Percentiles rank a stretch among this genome's conserved stretches.
Conservation (phyloP, 2,329 filamentous ascomycete genomes). For the Colletotrichum limetticola region DNA sequence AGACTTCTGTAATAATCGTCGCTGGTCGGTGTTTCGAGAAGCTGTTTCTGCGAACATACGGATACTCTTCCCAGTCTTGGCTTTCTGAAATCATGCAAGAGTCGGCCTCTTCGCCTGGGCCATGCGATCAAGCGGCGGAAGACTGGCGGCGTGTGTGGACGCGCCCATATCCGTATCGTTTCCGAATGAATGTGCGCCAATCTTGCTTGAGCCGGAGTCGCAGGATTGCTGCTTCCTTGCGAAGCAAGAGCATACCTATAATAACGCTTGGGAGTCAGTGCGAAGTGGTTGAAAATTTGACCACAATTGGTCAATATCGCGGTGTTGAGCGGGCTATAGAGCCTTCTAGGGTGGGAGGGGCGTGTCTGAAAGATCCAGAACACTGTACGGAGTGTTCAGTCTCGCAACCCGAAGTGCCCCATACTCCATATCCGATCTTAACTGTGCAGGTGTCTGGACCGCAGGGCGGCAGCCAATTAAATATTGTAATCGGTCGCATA, state of each 20-base stretch:
- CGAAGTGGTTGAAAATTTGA: background rate
- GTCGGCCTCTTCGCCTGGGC: background rate
- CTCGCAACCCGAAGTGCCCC: background rate
- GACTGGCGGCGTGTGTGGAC: background rate
- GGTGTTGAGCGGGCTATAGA: background rate
- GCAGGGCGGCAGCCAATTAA: conserved; percentile 12
- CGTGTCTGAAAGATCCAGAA: conserved; percentile 8
- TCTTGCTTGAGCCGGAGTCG: background rate
- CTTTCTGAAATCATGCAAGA: background rate
- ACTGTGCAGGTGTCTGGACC: background rate
- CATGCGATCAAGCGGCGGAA: background rate
- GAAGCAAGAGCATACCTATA: background rate
- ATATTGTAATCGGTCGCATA: background rate
- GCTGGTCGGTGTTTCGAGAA: no score
- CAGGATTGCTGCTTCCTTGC: background rate
- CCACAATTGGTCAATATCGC: conserved; percentile 4
- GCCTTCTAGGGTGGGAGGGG: conserved; percentile 11
- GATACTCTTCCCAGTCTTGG: background rate
- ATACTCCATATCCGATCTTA: background rate
- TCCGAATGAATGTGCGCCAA: background rate
- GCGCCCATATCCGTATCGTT: background rate
- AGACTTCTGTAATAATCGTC: background rate
- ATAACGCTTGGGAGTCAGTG: background rate
- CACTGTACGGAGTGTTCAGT: background rate
- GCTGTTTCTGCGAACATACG: background rate